phyloP scores from a whole-genome alignment of 1,139 yeast genomes.

The Yamadazyma sp. region DNA sequence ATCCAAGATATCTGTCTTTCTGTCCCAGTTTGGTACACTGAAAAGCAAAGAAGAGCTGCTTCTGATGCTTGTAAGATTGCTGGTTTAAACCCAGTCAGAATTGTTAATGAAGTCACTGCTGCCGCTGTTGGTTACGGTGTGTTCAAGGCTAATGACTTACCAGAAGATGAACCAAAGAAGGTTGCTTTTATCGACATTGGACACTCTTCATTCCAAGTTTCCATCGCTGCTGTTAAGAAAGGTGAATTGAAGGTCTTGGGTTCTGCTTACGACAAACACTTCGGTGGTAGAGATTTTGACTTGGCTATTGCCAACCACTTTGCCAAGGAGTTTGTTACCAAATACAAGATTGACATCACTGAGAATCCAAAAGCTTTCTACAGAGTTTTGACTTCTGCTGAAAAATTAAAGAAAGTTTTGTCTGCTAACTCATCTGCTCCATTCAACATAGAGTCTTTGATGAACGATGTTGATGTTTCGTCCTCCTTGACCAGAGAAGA shows the following conservation, averaged over 20 bases:
- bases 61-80: constrained; percentile 95
- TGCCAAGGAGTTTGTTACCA: constrained; percentile 85
- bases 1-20: constrained; percentile 89
- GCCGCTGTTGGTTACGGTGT: constrained; percentile 99
- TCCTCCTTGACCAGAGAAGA: constrained; percentile 88
- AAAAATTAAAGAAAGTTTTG: constrained; percentile 90
- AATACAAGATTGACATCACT: constrained; percentile 90
- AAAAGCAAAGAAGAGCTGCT: constrained; percentile 94
- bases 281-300: constrained; percentile 98
- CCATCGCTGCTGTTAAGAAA: constrained; percentile 88
- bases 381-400: constrained; percentile 89
- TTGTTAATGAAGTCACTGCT: constrained; percentile 95
- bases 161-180: constrained; percentile 85
- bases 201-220: constrained; percentile 90
- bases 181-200: constrained; percentile 97
- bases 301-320: constrained; percentile 91
- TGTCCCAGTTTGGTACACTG: constrained; percentile 97
- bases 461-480: constrained; percentile 96
- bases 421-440: constrained; percentile 97
- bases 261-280: constrained; percentile 90
- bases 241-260: constrained; percentile 95
- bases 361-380: constrained; percentile 93
- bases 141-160: constrained; percentile 92
- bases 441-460: constrained; percentile 90
- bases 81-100: constrained; percentile 96